Conservation (phyloP, 192 early-diverging fungal species). For the Entophlyctis luteolus region DNA sequence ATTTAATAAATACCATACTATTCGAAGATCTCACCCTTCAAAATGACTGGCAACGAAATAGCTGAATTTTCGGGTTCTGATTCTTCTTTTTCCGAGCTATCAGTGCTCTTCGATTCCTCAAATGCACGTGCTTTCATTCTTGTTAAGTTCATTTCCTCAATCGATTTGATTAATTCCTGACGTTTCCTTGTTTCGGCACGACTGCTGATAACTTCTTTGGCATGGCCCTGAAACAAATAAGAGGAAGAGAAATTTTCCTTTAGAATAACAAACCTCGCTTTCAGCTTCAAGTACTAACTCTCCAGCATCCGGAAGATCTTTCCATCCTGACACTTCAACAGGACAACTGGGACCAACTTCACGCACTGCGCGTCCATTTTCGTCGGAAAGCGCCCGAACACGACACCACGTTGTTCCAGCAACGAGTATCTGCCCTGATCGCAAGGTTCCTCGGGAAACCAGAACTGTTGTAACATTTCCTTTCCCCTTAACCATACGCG, state of each 20-base stretch:
- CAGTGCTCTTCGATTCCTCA: conserved; percentile 41
- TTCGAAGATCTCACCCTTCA: conserved; percentile 55
- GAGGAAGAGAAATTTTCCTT: background rate
- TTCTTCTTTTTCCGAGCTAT: conserved; percentile 46
- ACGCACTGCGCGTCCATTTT: conserved; percentile 65
- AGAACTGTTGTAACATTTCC: conserved; percentile 83
- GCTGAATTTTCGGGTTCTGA: conserved; percentile 43
- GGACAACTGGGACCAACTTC: conserved; percentile 80
- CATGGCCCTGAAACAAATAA: conserved; percentile 52
- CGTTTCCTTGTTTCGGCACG: conserved; percentile 63
- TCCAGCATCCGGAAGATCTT: conserved; percentile 84
- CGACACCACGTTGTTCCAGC: conserved; percentile 85
- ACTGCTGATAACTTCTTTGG: conserved; percentile 70
- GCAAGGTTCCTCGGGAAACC: conserved; percentile 84
- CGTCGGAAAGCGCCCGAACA: conserved; percentile 78
- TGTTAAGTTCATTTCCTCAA: conserved; percentile 76
- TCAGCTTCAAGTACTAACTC: conserved; percentile 79
- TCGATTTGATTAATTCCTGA: conserved; percentile 55
- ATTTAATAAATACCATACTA: conserved; percentile 7
- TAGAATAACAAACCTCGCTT: conserved; percentile 41
- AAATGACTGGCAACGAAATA: conserved; percentile 50
- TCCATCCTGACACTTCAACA: conserved; percentile 89
- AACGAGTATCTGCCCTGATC: conserved; percentile 71
- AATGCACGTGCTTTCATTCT: conserved; percentile 36
- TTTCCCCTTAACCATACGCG: conserved; percentile 77